These are phyloP conservation scores for Alliaria petiolata DNA, from an alignment of 345 rosid species.

Conservation along the genomic window DNA sequence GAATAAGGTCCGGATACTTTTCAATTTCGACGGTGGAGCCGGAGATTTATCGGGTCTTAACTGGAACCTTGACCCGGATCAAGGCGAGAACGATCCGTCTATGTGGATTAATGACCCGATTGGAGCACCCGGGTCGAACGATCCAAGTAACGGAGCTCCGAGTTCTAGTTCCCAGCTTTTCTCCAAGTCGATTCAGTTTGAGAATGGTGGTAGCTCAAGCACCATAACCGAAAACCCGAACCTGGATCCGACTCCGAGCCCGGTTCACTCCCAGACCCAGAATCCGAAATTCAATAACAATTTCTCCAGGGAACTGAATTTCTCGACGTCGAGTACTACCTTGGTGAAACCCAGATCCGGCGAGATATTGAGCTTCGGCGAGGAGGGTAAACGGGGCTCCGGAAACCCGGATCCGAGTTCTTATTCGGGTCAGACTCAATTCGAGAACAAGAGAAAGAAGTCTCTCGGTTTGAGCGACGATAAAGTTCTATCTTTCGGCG, in stretches of 20 bases:
- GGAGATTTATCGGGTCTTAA: constrained; percentile 48
- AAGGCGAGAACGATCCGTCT: constrained; percentile 84
- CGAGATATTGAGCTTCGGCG: constrained; percentile 75
- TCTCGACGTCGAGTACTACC: constrained; percentile 56
- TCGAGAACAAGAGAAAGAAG: constrained; percentile 65
- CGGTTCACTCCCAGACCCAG: constrained; percentile 29
- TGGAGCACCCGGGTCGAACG: constrained; percentile 32
- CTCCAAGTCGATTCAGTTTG: constrained; percentile 40
- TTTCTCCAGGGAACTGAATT: constrained; percentile 61
- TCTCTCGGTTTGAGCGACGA: constrained; percentile 48
- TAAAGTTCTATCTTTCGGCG: constrained; percentile 77
- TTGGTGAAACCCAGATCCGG: constrained; percentile 68
- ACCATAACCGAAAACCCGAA: constrained; percentile 34
- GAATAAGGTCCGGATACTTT: constrained; percentile 66
- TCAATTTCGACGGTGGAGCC: constrained; percentile 49
- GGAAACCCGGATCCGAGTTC: constrained; percentile 31
- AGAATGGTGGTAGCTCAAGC: constrained; percentile 35
- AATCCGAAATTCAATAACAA: constrained; percentile 24
- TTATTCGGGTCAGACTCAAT: constrained; percentile 46
- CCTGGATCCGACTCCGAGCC: constrained; percentile 32
- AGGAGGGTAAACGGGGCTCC: constrained; percentile 52
- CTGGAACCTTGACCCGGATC: constrained; percentile 58
- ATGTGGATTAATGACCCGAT: constrained; percentile 77
- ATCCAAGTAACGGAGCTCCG: constrained; percentile 22
- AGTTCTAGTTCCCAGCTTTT: constrained; percentile 32